These are phyloP conservation scores for Nematocida major DNA, from an alignment of 371 early-diverging fungal species.

Conservation along the genomic window DNA sequence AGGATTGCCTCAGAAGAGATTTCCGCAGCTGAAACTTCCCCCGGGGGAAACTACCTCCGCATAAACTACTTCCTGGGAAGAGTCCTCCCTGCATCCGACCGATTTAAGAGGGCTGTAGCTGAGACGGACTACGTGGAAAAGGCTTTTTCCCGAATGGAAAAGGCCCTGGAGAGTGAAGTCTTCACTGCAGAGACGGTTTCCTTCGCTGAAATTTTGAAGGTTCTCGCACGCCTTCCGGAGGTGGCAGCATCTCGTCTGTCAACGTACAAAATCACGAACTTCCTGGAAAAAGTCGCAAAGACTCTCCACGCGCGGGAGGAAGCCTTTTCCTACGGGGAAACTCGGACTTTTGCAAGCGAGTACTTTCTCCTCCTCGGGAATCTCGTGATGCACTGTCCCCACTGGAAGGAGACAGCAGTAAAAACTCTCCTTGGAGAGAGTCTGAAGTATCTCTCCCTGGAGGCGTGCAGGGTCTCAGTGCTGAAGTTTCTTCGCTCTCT, in stretches of 20 bases:
- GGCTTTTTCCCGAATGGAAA: constrained; percentile 9
- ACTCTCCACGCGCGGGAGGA: background rate
- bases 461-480: background rate
- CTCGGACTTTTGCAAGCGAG: background rate
- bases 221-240: background rate
- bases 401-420: constrained; percentile 37
- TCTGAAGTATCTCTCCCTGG: background rate
- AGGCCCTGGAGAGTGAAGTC: background rate
- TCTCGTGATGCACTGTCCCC: background rate
- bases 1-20: constrained; percentile 22
- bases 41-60: background rate
- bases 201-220: background rate
- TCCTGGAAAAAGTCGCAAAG: constrained; percentile 13
- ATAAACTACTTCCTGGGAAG: constrained; percentile 15
- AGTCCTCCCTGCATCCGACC: background rate
- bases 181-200: constrained; percentile 27
- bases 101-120: background rate
- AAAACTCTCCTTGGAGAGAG: background rate
- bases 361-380: constrained; percentile 24
- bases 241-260: background rate
- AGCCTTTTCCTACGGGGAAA: background rate
- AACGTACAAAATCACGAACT: constrained; percentile 22
- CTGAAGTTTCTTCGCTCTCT: constrained; percentile 17
- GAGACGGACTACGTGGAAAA: constrained; percentile 35
- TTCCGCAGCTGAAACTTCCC: background rate